Base-by-base conservation (phyloP, 1,284 basidiomycete genomes). In the Salmacisia buchloeana region DNA sequence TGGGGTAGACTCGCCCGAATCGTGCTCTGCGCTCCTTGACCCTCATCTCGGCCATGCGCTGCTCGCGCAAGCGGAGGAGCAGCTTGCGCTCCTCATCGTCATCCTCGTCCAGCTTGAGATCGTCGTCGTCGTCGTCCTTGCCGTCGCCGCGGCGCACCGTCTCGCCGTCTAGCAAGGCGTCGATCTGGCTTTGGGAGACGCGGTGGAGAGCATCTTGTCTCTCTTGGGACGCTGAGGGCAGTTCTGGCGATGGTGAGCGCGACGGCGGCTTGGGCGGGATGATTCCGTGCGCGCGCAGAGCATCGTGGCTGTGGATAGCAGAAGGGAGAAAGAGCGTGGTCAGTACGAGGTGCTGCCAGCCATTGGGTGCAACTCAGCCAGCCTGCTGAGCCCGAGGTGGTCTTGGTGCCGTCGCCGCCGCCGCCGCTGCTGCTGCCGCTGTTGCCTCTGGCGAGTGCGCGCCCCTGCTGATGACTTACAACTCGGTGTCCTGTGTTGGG, bases 1-100 rank as follows among this genome's bases (percentile, higher is more conserved):
- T 94, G 2, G 92, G 92, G 80, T 80, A 90, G 58, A 97, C 86
- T 52, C 87, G 82, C 23, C 94, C 93, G 77, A 93, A 97, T 61
- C 88, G 85, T 9, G 87, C 88, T 65, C 83, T 85, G 72, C 85
- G 85, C 64, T 85, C 83, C 63, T 86, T 85, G 33, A 82, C 82
- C 61, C 84, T 83, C 73, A 93, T 85, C 67, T 90, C 86, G 3
- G 83, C 84, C 52, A 93, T 76, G 34, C 89, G 85, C 75, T 88
- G 85, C 68, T 85, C 82, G 18, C 87, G 83, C 71, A 90, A 87
- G 52, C 85, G 82, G 64, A 88, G 87, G 66, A 94, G 87, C 65
- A 88, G 83, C 35, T 89, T 85, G 72, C 90, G 88, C 13, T 89
- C 86, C 61, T 94, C 85, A 71, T 93, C 89, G 12, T 71, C 70